Evolutionary conservation across 768 basidiomycete species (phyloP).

Genomic region (Mycena vitilis): DNA sequence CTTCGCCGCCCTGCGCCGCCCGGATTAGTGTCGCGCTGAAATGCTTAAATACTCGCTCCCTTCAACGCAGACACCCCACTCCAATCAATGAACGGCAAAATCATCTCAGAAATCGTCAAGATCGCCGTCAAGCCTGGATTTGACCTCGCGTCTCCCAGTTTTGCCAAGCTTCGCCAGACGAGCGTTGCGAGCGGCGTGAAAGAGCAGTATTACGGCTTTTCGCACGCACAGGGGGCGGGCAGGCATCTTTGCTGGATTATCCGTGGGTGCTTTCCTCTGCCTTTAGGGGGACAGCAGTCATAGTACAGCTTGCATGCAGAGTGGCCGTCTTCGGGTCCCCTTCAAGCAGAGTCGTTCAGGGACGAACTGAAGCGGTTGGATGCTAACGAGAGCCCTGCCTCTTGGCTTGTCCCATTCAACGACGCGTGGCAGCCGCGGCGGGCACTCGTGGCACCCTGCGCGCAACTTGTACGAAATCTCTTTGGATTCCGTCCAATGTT

Average conservation of each 20-base stretch:
- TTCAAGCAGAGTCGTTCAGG: constrained; percentile 19
- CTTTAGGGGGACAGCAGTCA: neutral
- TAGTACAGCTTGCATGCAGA: constrained; percentile 7
- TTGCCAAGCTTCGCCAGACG: constrained; percentile 16
- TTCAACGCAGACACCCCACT: neutral
- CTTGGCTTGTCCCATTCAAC: constrained; percentile 25
- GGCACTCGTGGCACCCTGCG: constrained; percentile 22
- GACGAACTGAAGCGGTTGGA: constrained; percentile 19
- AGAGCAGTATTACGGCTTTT: constrained; percentile 29
- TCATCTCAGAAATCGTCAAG: constrained; percentile 32
- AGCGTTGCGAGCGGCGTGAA: constrained; percentile 19
- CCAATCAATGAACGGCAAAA: constrained; percentile 19
- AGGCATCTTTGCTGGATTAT: constrained; percentile 30
- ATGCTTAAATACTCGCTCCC: neutral
- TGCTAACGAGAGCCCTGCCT: constrained; percentile 8
- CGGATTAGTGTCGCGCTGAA: neutral
- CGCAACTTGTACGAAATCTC: constrained; percentile 16
- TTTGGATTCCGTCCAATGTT: neutral
- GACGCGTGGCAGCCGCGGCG: constrained; percentile 18
- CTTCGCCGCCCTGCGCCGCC: neutral
- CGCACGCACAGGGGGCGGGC: neutral
- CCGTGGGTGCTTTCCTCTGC: constrained; percentile 5
- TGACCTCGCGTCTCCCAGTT: constrained; percentile 13
- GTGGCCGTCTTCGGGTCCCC: constrained; percentile 21
- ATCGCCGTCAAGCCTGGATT: constrained; percentile 18